Base-by-base conservation (phyloP, 1,139 yeast genomes). In the Sugiyamaella sp. region DNA sequence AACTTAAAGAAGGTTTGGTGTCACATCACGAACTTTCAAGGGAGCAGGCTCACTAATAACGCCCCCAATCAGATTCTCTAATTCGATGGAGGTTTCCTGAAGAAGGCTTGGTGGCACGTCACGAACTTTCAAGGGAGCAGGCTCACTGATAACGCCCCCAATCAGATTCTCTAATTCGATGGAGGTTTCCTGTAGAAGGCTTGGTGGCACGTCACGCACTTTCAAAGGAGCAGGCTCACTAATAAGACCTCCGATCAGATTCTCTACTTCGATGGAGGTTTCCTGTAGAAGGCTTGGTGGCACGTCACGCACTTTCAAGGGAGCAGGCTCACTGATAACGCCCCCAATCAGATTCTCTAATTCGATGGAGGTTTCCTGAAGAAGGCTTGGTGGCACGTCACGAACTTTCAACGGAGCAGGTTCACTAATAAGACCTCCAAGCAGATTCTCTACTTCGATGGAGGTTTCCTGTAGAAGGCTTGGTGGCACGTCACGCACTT, bases 401-500 rank as follows among this genome's bases (percentile, higher is more conserved):
- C 35, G 8, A 12, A 14, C 14, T 4, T 29, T 29, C 35, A 29
- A 12, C 8, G 35, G 35, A 4, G n/a, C 35, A 4, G 35, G 35
- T 14, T 29, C 35, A 14, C 35, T 29, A 12, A 29, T 29, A 29
- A 29, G 35, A 29, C 35, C 35, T 4, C 35, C 35, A 29, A 14
- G 14, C 8, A 29, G 35, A 14, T 29, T 29, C 14, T 29, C 35
- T 4, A 29, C 14, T 12, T 29, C 35, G n/a, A 29, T 29, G 4
- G 35, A 29, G 35, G 35, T 29, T 29, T 29, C 35, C n/a, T 29
- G 35, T 12, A 29, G 35, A 12, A 29, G 35, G n/a, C 35, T 29
- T 10, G 35, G 35, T 10, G 35, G 35, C 4, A 29, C 35, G n/a
- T 12, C 35, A 8, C 35, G 8, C 4, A 14, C 14, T 10, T 24